Base-by-base conservation (phyloP, 495 filamentous ascomycete species). In the Hypoxylon fuscum region DNA sequence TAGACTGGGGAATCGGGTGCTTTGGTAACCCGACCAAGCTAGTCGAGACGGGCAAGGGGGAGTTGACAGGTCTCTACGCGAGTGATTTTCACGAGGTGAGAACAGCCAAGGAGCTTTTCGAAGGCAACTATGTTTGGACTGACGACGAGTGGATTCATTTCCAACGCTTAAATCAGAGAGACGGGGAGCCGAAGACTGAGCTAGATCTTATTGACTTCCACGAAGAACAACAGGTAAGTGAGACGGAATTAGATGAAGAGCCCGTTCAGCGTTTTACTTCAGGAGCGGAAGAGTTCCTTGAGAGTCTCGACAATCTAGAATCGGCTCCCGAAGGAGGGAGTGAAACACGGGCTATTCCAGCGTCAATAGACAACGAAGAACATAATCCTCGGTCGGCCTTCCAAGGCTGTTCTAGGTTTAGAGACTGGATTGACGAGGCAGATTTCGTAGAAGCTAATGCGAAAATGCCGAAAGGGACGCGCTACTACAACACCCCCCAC, bases 401-500 rank as follows among this genome's bases (percentile, higher is more conserved):
- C 1, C 21, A 12, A 5, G 18, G 10, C 27, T 27, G 35, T 15
- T 4, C n/a, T n/a, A n/a, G n/a, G n/a, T 61, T 62, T 35, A 18
- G 8, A 8, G 63, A 66, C 32, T 66, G 63, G 63, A 62, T 66
- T 8, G 63, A 61, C 14, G 63, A 57, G 23, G 50, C 53, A 1
- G 63, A 58, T 2, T 57, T 61, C 9, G 21, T 58, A 3, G 63
- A 66, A 31, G 5, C 56, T 10, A 21, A 54, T 15, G 40, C 35
- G 5, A 35, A 18, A 11, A 40, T 34, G 17, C 55, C 62, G 3
- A 18, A 6, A 9, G 62, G 55, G 9, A 59, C 55, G 10, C 43
- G 55, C 2, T 55, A 59, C 18, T 59, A 65, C 49, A 44, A 22
- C 12, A 17, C 34, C 12, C 35, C 2, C 3, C 15, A 38, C 11